A percentile compares a stretch with the other conserved stretches of the same genome.
These are phyloP conservation scores for Gossypioides kirkii DNA, from an alignment of 345 rosid species.

Conservation along the genomic window DNA sequence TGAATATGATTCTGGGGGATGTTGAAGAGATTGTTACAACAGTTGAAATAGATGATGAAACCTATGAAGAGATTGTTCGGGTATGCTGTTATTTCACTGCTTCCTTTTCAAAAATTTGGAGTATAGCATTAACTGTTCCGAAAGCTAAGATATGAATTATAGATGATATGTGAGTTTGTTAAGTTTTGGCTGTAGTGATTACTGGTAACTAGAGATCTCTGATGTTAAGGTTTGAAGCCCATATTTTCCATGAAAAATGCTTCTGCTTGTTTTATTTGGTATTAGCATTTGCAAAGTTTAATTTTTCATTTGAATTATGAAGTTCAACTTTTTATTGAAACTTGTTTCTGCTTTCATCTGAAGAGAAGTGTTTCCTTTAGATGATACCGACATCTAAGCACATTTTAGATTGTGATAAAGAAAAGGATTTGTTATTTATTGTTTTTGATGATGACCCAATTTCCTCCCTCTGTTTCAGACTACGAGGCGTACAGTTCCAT, in stretches of 20 bases:
- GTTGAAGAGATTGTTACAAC: constrained; percentile 96
- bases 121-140: not conserved
- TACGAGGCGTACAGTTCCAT: constrained; percentile 73
- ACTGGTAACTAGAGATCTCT: not conserved
- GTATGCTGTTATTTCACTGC: constrained; percentile 32
- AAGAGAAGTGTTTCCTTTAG: not conserved
- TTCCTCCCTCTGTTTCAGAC: constrained; percentile 44
- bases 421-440: not conserved
- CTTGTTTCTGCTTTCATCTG: not conserved
- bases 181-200: not conserved
- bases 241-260: not conserved
- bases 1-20: constrained; percentile 98
- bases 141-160: not conserved
- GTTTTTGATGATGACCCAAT: not conserved
- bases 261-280: not conserved
- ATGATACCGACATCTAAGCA: too few species aligned
- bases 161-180: not conserved
- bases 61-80: constrained; percentile 98
- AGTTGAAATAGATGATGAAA: constrained; percentile 96
- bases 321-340: not conserved
- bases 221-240: not conserved
- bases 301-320: too few species aligned
- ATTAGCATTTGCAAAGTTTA: not conserved
- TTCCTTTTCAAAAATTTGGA: not conserved
- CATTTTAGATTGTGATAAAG: not conserved